Conservation (phyloP, 2,329 filamentous ascomycete species). For the Scedosporium boydii region DNA sequence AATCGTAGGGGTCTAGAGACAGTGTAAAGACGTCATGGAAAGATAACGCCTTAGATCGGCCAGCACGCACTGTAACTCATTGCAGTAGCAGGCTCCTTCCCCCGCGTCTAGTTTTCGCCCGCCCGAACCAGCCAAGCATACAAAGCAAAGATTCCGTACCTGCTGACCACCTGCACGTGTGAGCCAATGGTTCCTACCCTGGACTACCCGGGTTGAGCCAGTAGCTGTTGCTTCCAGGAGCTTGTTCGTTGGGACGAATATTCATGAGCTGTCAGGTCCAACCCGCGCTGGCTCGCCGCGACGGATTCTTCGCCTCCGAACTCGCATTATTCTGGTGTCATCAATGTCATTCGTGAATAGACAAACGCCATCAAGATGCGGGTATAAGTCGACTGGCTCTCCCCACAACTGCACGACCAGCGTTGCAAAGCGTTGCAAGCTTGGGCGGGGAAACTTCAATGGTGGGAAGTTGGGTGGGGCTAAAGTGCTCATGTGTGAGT, state of each 20-base stretch:
- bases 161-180: background rate
- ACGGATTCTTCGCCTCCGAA: background rate
- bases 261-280: too few species aligned
- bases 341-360: background rate
- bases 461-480: background rate
- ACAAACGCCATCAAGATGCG: background rate
- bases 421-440: background rate
- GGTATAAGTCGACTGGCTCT: background rate
- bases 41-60: background rate
- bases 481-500: background rate
- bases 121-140: background rate
- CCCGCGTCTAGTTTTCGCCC: background rate
- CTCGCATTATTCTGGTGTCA: background rate
- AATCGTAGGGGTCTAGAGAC: background rate
- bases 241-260: background rate
- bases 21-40: slow-evolving; percentile 5
- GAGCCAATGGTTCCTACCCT: background rate
- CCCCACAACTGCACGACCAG: background rate
- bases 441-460: background rate
- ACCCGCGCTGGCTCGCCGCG: background rate
- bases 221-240: background rate
- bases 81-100: background rate
- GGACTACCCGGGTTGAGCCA: background rate
- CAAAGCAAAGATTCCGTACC: background rate
- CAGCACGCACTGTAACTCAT: background rate